Percentiles rank a stretch among this genome's conserved stretches.
Evolutionary conservation across 768 basidiomycete species (phyloP).

Genomic region (Baorangia bicolor): DNA sequence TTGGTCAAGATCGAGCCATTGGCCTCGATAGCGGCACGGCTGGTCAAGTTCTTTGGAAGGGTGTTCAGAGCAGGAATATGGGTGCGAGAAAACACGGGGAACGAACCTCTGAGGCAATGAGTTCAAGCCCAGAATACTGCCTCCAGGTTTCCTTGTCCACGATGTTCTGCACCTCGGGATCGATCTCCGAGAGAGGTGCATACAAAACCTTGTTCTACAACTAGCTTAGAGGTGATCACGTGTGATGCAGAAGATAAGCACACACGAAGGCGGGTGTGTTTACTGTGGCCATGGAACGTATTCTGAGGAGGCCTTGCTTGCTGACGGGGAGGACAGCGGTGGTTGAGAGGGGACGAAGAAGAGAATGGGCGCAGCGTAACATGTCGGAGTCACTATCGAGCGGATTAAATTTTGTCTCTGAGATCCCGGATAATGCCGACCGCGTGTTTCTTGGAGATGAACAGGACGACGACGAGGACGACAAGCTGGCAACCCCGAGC

Average conservation of each 20-base stretch:
- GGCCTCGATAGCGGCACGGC: constrained; percentile 93
- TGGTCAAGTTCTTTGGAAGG: constrained; percentile 81
- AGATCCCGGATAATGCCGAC: constrained; percentile 26
- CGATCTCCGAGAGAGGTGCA: constrained; percentile 81
- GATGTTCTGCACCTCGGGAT: constrained; percentile 95
- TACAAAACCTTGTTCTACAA: constrained; percentile 90
- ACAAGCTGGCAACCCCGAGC: neutral
- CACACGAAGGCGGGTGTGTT: constrained; percentile 63
- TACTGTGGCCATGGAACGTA: constrained; percentile 58
- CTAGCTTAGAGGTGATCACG: neutral
- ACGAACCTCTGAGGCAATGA: constrained; percentile 95
- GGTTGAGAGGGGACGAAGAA: constrained; percentile 28
- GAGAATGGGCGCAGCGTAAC: constrained; percentile 29
- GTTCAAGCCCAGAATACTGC: constrained; percentile 95
- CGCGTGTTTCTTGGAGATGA: neutral
- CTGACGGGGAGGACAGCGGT: constrained; percentile 25
- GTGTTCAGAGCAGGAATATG: neutral
- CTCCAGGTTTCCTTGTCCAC: constrained; percentile 99
- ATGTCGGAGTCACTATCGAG: constrained; percentile 21
- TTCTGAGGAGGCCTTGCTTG: constrained; percentile 7
- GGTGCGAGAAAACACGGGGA: neutral
- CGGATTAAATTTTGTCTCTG: constrained; percentile 15
- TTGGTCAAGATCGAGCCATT: constrained; percentile 98
- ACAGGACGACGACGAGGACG: neutral
- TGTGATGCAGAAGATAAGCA: constrained; percentile 7